Evolutionary conservation across 768 basidiomycete species (phyloP), one percentile per base, ranked within the genome.

Genomic region (Boletus barrowsii): DNA sequence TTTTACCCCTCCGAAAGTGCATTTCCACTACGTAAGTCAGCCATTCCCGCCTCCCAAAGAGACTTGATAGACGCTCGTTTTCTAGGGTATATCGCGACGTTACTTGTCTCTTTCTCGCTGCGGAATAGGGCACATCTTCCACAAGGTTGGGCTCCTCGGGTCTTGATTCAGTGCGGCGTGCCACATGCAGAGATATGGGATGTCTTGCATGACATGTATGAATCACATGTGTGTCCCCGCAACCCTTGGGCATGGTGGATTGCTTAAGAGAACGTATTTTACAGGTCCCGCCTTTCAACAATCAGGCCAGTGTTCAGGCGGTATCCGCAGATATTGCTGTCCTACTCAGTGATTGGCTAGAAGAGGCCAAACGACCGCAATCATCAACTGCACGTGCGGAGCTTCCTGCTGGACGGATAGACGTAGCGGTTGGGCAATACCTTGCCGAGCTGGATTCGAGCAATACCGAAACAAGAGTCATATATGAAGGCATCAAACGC

Each of bases 1-100:
- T 96, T 95, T 68, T 93, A 90, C 66, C 92, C 94, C 0, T 96
- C 93, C 3, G 91, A 93, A 57, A 85, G 84, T 54, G 89, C 93
- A 10, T 94, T 96, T 72, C 93, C 93, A 17, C 74, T 94, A 29
- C 82, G 93, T 94, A 63, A 67, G 90, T 46, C 20, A 10, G 57
- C 44, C 26, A 49, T 5, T 47, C 42, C 22, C 54, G 3, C 8
- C 33, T 42, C 18, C 22, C 40, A 29, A 24, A 35, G 39, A 15
- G 22, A 41, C 43, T n/a, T 39, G 42, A 51, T 46, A 18, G 9
- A 62, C 6, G 10, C 3, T 20, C 37, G 10, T 29, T 54, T 40
- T 55, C 6, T 62, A 97, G 96, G 86, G 57, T 81, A 87, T 56
- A 75, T 98, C 55, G 78, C 90, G 3, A 81, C 81, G 3, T 75